Evolutionary conservation across 495 filamentous ascomycete genomes (phyloP).

Genomic region (Aspergillus ellipticus): DNA sequence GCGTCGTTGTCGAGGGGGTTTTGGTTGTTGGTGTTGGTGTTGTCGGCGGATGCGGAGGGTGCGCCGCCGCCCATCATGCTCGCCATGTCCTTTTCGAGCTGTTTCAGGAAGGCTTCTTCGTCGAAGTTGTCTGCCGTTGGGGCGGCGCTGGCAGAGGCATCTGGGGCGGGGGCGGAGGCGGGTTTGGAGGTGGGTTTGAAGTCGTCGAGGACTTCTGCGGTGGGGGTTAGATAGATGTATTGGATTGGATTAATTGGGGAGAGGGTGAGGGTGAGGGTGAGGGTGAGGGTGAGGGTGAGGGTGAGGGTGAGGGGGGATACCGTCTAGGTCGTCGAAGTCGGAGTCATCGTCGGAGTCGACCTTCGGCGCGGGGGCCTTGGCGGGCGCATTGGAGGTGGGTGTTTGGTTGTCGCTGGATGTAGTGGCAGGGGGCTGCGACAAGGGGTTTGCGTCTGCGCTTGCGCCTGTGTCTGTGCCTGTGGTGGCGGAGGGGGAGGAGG

Average conservation of each 20-base stretch:
- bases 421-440: neutral
- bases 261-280: neutral
- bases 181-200: slow-evolving; percentile 57
- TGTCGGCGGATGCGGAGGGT: neutral
- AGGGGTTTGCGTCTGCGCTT: too few relatives aligned
- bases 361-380: neutral
- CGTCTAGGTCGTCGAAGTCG: slow-evolving; percentile 89
- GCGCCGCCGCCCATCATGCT: slow-evolving; percentile 57
- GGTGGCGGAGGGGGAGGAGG: slow-evolving; percentile 4
- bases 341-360: slow-evolving; percentile 49
- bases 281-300: slow-evolving; percentile 9
- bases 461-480: slow-evolving; percentile 1
- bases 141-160: too few relatives aligned
- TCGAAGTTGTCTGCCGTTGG: slow-evolving; percentile 23
- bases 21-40: too few relatives aligned
- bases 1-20: slow-evolving; percentile 17
- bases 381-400: neutral
- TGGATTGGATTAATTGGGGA: neutral
- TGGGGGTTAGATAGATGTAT: neutral
- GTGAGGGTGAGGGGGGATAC: slow-evolving; percentile 36
- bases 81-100: slow-evolving; percentile 85
- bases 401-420: neutral
- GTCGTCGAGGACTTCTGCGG: slow-evolving; percentile 82
- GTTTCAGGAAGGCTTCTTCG: slow-evolving; percentile 70
- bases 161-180: slow-evolving; percentile 36